phyloP scores from a whole-genome alignment of 805 yeast species.

The Candida arabinofermentans region DNA sequence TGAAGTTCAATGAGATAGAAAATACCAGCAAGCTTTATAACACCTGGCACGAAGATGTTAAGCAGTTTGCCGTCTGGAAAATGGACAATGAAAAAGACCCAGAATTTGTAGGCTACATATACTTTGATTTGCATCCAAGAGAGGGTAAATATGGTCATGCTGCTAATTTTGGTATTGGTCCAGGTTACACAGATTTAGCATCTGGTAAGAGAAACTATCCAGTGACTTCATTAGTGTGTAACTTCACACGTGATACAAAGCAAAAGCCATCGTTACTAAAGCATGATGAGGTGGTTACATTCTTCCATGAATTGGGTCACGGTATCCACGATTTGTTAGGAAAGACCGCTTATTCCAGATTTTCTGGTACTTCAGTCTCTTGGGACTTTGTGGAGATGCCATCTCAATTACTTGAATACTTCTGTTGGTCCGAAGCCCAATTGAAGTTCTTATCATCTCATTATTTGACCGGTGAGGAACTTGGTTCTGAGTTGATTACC shows the following conservation, averaged over 20 bases:
- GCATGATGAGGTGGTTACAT: conserved; percentile 75
- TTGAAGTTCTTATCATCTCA: conserved; percentile 61
- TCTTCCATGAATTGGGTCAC: conserved; percentile 88
- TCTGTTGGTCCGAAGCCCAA: conserved; percentile 75
- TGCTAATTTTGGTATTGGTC: conserved; percentile 68
- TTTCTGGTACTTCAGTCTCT: conserved; percentile 73
- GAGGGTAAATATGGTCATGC: conserved; percentile 88
- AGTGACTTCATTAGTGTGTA: conserved; percentile 77
- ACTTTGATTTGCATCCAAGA: conserved; percentile 80
- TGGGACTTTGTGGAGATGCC: conserved; percentile 92
- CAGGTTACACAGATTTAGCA: conserved; percentile 50
- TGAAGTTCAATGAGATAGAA: conserved; percentile 56
- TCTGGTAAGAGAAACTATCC: conserved; percentile 53
- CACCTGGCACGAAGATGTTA: conserved; percentile 79
- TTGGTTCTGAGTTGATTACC: conserved; percentile 53
- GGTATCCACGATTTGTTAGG: conserved; percentile 80
- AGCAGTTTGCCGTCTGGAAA: conserved; percentile 68
- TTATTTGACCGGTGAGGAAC: conserved; percentile 50
- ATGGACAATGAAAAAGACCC: conserved; percentile 46
- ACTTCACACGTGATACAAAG: conserved; percentile 70
- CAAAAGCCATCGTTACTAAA: conserved; percentile 71
- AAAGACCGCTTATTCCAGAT: conserved; percentile 57
- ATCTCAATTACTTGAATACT: conserved; percentile 82
- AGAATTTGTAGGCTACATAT: conserved; percentile 71
- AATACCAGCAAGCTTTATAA: conserved; percentile 33